Percentiles rank a stretch among this genome's conserved stretches.
Evolutionary conservation across 495 filamentous ascomycete genomes (phyloP).

Genomic region (Neurospora sublineolata): DNA sequence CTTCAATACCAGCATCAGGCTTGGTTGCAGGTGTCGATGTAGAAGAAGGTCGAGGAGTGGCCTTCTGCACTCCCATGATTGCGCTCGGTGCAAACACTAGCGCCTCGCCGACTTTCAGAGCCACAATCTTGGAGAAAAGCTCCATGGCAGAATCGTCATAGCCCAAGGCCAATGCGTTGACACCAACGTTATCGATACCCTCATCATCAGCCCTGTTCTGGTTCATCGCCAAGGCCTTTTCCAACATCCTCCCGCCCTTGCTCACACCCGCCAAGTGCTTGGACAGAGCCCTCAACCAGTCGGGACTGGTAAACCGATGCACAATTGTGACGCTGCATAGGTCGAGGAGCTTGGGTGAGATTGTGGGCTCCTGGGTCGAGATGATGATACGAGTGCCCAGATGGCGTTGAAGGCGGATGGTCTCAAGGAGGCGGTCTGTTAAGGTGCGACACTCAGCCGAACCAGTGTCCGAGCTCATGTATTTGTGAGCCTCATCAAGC

Average conservation of each 20-base stretch:
- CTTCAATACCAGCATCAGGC: neutral
- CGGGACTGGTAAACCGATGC: slow-evolving; percentile 61
- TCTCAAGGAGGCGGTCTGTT: slow-evolving; percentile 51
- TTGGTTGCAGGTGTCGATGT: neutral
- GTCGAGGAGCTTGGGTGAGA: slow-evolving; percentile 55
- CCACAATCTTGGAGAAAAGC: slow-evolving; percentile 47
- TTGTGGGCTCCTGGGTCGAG: slow-evolving; percentile 70
- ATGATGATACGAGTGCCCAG: slow-evolving; percentile 54
- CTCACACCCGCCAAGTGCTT: slow-evolving; percentile 48
- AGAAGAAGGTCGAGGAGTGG: neutral
- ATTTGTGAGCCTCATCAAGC: slow-evolving; percentile 32
- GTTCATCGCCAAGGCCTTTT: slow-evolving; percentile 4
- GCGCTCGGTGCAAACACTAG: slow-evolving; percentile 55
- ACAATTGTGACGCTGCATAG: slow-evolving; percentile 64
- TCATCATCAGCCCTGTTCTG: neutral
- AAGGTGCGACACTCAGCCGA: slow-evolving; percentile 37
- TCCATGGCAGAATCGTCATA: slow-evolving; percentile 20
- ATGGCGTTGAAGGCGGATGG: slow-evolving; percentile 63
- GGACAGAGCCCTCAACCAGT: slow-evolving; percentile 53
- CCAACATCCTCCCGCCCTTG: slow-evolving; percentile 10
- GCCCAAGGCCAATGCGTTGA: slow-evolving; percentile 7
- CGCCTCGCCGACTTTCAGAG: slow-evolving; percentile 50
- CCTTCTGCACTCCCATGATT: slow-evolving; percentile 30
- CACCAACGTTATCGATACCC: neutral
- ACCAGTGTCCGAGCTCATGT: slow-evolving; percentile 22